Evolutionary conservation across 768 basidiomycete species (phyloP).

Genomic region (Tulasnella sp.): DNA sequence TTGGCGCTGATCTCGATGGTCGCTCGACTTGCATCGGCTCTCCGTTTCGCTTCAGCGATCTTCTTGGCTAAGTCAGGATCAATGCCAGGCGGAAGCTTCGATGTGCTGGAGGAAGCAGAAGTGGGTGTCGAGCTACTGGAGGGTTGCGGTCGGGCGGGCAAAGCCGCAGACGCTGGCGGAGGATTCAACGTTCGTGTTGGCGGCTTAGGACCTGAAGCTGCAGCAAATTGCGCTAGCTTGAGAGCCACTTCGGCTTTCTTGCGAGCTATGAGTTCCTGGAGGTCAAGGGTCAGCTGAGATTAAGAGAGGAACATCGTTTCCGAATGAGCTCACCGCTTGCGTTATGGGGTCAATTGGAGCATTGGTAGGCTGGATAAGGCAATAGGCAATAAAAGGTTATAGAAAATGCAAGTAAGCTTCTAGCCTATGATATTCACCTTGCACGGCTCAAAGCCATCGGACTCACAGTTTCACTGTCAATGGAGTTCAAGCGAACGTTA

Average conservation of each 20-base stretch:
- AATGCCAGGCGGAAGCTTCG: conserved; percentile 29
- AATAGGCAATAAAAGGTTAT: conserved; percentile 7
- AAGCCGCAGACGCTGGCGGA: conserved; percentile 16
- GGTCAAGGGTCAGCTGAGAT: background rate
- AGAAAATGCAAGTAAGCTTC: background rate
- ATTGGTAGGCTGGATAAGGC: background rate
- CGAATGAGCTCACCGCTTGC: background rate
- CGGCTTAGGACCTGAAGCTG: conserved; percentile 15
- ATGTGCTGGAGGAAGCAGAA: conserved; percentile 31
- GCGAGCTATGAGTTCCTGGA: conserved; percentile 59
- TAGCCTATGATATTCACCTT: conserved; percentile 1
- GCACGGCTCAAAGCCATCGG: background rate
- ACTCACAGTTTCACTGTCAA: conserved; percentile 1
- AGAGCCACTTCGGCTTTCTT: conserved; percentile 78
- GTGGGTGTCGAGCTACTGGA: conserved; percentile 25
- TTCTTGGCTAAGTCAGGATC: conserved; percentile 14
- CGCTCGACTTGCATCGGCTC: conserved; percentile 72
- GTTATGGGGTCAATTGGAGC: background rate
- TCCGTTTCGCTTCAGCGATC: conserved; percentile 76
- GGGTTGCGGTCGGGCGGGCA: conserved; percentile 16
- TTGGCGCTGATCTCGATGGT: conserved; percentile 68
- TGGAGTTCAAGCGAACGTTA: background rate
- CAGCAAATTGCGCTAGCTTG: conserved; percentile 58
- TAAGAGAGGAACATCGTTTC: background rate
- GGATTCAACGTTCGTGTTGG: conserved; percentile 15